Evolutionary conservation across 2,329 filamentous ascomycete genomes (phyloP).

Genomic region (Ascochyta viciae-villosae): DNA sequence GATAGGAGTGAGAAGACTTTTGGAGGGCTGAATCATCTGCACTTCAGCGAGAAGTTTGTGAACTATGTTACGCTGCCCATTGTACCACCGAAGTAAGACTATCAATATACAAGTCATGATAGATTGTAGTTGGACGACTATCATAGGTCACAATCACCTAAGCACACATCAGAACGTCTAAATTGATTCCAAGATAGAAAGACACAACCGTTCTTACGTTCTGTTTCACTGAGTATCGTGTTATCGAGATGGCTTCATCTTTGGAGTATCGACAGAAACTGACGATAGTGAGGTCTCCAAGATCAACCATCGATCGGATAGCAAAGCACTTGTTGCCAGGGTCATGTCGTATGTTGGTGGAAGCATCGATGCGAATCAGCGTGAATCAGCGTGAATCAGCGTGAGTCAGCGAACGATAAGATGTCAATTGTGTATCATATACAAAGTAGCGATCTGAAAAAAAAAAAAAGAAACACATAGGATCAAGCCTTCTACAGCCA

Average conservation of each 20-base stretch:
- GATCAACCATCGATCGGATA: too few species aligned
- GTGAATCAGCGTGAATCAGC: background rate
- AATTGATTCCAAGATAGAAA: too few species aligned
- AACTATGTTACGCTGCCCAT: slow-evolving; percentile 64
- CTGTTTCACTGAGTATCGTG: too few species aligned
- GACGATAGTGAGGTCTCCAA: too few species aligned
- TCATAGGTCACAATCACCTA: too few species aligned
- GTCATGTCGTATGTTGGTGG: background rate
- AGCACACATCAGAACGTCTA: too few species aligned
- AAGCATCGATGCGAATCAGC: background rate
- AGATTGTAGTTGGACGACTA: too few species aligned
- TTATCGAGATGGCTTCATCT: too few species aligned
- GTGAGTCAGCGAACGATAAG: too few species aligned
- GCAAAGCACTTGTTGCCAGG: too few species aligned
- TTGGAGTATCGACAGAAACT: too few species aligned
- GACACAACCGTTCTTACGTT: too few species aligned
- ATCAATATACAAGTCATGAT: background rate
- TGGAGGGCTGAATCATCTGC: slow-evolving; percentile 60
- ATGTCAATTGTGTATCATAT: background rate
- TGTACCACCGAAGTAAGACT: slow-evolving; percentile 53
- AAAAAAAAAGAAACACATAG: background rate
- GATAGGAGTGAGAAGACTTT: slow-evolving; percentile 56
- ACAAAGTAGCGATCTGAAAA: background rate
- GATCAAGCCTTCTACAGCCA: slow-evolving; percentile 23
- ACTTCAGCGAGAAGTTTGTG: slow-evolving; percentile 57